Evolutionary conservation across 352 stramenopile genomes (phyloP), one percentile per base, ranked within the genome.

Genomic region (Pythium phragmiticola): DNA sequence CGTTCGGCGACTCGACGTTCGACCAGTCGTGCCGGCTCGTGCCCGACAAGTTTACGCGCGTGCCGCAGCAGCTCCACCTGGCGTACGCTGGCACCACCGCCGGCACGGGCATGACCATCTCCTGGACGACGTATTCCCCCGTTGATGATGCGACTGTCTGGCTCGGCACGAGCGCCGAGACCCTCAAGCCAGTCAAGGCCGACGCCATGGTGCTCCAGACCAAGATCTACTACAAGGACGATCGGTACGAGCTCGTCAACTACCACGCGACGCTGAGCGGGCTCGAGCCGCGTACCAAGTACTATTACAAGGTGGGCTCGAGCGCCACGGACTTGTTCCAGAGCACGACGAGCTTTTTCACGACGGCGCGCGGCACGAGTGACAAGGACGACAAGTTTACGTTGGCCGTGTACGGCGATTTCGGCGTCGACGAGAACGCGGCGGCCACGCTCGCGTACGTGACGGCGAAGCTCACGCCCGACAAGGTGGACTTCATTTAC

Each of bases 381-480:
- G 73, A 82, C 46, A 21, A 43, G 4, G 59, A 73, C 17, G 33
- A 57, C 6, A 30, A 43, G n/a, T 39, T 63, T 4, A 65, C 26
- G 19, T 57, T 87, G 23, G 63, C 74, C 1, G 64, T 91, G n/a
- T 88, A 87, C 56, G 82, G 80, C 23, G 80, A 89, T 48, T 58
- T 77, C 30, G 82, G 82, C 41, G 76, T 80, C 2, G 73, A 72
- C 19, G 37, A 64, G 1, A 77, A 88, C 47, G 75, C 78, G 4
- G 63, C 62, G 8, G 45, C 57, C 8, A 87, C 76, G 2, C 70
- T 82, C 42, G 16, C 45, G 7, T 69, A 73, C 39, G 21, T 91
- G 37, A 85, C 80, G 49, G 5, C 7, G 16, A 17, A 46, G 11
- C 39, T 46, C 13, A 65, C 71, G 33, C 69, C 66, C 7, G 52